Evolutionary conservation across 306 rosid genomes (phyloP), one percentile per base, ranked within the genome.

Genomic region (Lablab purpureus): DNA sequence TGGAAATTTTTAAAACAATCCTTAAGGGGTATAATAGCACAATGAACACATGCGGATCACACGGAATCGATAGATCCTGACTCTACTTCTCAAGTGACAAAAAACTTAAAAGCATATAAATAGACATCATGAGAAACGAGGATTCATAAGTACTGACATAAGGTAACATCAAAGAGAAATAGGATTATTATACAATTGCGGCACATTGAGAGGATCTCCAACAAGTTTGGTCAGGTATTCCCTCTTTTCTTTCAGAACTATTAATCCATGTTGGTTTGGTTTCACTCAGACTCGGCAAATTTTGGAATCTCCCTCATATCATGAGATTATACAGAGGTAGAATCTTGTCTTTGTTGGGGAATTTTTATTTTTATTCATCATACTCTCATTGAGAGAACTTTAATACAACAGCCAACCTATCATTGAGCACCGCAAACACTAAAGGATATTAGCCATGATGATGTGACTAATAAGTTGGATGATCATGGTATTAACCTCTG

Each of bases 211-310:
- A 25, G 40, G 54, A 55, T 36, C 17, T 18, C 67, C 2, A 4
- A 75, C 67, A 62, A 41, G 59, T 74, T n/a, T 74, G 51, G 64
- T 51, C 52, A 37, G 7, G 15, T 6, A 41, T 50, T 18, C 51
- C 54, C 25, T 9, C 13, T 69, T 59, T 50, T 60, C 47, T 51
- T 59, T 59, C 51, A 14, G 15, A 77, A 62, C 45, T 71, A 64
- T 67, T 22, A 67, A 65, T 71, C 66, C 72, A 77, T 46, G 32
- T 49, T 12, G 73, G 43, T 37, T 82, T 74, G 68, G 46, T 37
- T 79, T 40, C 4, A 22, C 55, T 9, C 45, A 32, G 72, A 71
- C 59, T 21, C 45, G 4, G 77, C 50, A 65, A 78, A 79, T 40
- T 32, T 70, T 47, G 34, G 49, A 30, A 58, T 67, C 70, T 67